Evolutionary conservation across 345 rosid genomes (phyloP).

Genomic region (Hirschfeldia incana): DNA sequence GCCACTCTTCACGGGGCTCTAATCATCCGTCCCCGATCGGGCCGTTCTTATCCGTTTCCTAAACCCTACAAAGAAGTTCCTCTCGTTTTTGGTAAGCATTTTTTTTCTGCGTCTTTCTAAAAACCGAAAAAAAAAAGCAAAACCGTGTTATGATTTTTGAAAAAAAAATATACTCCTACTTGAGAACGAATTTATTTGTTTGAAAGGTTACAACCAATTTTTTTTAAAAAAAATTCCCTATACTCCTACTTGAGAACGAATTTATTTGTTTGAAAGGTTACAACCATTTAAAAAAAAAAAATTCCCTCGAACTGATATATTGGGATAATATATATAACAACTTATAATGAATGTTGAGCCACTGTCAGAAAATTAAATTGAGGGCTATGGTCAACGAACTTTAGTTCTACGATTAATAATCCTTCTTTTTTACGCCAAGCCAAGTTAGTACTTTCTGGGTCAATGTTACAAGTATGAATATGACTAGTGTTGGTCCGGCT

Average conservation of each 20-base stretch:
- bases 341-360: background rate
- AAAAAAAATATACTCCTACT: too few species aligned
- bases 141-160: background rate
- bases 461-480: background rate
- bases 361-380: background rate
- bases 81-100: constrained; percentile 26
- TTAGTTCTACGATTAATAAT: too few species aligned
- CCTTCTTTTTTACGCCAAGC: too few species aligned
- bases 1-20: constrained; percentile 54
- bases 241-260: too few species aligned
- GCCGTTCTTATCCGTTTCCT: constrained; percentile 33
- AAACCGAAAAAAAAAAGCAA: background rate
- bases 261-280: too few species aligned
- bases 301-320: too few species aligned
- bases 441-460: background rate
- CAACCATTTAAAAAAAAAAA: too few species aligned
- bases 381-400: background rate
- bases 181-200: too few species aligned
- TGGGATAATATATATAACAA: too few species aligned
- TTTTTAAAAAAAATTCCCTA: too few species aligned
- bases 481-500: background rate
- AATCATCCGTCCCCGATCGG: constrained; percentile 43
- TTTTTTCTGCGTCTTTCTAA: background rate
- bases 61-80: constrained; percentile 36
- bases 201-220: too few species aligned